Conservation (phyloP, 345 rosid genomes). For the Sisymbrium altissimum region DNA sequence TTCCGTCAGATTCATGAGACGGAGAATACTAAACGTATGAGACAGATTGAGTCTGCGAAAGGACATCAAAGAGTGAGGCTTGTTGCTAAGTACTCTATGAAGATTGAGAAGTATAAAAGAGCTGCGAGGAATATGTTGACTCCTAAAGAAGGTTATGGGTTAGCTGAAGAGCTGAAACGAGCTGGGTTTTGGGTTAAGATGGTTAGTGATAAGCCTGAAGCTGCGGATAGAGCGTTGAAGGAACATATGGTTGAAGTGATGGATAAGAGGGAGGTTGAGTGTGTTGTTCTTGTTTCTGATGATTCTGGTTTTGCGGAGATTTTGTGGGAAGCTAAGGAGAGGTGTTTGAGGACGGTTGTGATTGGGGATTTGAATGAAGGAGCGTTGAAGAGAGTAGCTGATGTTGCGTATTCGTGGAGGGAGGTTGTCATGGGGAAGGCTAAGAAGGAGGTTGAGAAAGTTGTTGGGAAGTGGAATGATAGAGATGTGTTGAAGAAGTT, state of each 20-base stretch:
- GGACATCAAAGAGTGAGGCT: conserved; percentile 74
- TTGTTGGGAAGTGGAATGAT: conserved; percentile 72
- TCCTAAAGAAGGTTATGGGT: conserved; percentile 66
- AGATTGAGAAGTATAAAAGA: conserved; percentile 74
- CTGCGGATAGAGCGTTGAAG: conserved; percentile 66
- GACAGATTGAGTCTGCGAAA: conserved; percentile 74
- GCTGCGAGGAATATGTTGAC: conserved; percentile 54
- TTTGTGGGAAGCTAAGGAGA: conserved; percentile 63
- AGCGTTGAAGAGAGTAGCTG: conserved; percentile 68
- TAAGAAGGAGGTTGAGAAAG: conserved; percentile 72
- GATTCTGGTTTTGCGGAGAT: conserved; percentile 71
- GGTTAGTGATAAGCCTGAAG: conserved; percentile 72
- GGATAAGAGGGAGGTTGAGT: conserved; percentile 69
- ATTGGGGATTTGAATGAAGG: conserved; percentile 73
- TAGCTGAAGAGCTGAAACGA: conserved; percentile 68
- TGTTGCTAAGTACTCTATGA: conserved; percentile 67
- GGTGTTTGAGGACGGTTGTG: conserved; percentile 76
- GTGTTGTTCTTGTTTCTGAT: conserved; percentile 80
- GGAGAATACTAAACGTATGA: conserved; percentile 73
- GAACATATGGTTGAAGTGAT: conserved; percentile 68
- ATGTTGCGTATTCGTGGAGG: conserved; percentile 74
- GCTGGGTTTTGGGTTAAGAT: conserved; percentile 69
- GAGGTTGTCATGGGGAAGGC: conserved; percentile 85
- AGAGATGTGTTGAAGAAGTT: conserved; percentile 58
- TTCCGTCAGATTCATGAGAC: conserved; percentile 81